These are phyloP conservation scores for Botrytis galanthina DNA, from an alignment of 2,329 filamentous ascomycete genomes.

Conservation along the genomic window DNA sequence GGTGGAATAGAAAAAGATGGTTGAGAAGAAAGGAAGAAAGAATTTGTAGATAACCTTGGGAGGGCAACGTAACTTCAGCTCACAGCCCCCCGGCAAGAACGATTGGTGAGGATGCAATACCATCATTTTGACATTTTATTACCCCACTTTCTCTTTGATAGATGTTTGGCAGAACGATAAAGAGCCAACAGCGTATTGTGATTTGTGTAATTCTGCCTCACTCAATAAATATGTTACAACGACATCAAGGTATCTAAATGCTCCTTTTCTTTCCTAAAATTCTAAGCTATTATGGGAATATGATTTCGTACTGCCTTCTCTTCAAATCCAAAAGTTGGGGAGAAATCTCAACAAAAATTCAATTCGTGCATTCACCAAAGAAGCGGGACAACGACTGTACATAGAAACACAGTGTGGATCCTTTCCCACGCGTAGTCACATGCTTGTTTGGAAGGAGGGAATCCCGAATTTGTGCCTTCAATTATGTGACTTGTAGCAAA, in stretches of 20 bases:
- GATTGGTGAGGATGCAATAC: neutral
- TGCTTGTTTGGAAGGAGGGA: neutral
- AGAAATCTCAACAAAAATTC: neutral
- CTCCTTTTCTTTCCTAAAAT: neutral
- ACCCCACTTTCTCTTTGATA: constrained; percentile 4
- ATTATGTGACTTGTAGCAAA: neutral
- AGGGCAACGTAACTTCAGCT: neutral
- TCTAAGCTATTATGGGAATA: neutral
- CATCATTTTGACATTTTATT: neutral
- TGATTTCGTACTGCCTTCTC: neutral
- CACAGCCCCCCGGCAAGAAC: neutral
- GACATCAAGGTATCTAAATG: neutral
- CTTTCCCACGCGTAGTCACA: neutral
- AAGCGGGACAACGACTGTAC: neutral
- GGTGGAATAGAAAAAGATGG: neutral
- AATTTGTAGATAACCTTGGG: neutral
- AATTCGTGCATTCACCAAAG: neutral
- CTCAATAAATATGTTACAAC: neutral
- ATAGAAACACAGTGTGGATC: neutral
- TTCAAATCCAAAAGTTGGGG: neutral
- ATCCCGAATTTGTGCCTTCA: neutral
- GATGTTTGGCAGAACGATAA: neutral
- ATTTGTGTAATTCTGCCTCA: neutral
- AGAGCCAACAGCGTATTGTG: neutral
- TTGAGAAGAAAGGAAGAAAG: neutral